phyloP scores from a whole-genome alignment of 1,284 basidiomycete species.

The Melampsora occidentalis region DNA sequence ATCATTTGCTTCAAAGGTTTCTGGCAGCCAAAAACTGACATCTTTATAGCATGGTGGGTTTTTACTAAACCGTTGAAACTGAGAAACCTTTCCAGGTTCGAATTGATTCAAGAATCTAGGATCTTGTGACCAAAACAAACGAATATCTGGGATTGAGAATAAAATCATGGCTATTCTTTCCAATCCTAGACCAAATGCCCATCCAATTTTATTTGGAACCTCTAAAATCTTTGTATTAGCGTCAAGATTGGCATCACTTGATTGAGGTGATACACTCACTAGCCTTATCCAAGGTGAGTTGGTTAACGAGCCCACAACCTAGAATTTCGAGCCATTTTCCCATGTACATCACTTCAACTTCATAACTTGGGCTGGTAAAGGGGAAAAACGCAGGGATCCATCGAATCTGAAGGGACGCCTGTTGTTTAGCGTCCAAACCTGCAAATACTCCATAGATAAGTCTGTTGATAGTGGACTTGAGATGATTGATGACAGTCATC shows the following conservation, averaged over 20 bases:
- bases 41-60: slow-evolving; percentile 41
- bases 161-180: slow-evolving; percentile 98
- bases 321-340: slow-evolving; percentile 96
- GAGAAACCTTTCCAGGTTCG: slow-evolving; percentile 67
- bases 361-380: slow-evolving; percentile 94
- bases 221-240: slow-evolving; percentile 57
- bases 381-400: slow-evolving; percentile 99
- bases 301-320: slow-evolving; percentile 86
- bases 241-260: neutral
- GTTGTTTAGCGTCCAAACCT: slow-evolving; percentile 54
- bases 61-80: slow-evolving; percentile 48
- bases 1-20: slow-evolving; percentile 85
- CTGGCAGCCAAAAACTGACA: slow-evolving; percentile 42
- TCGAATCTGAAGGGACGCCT: slow-evolving; percentile 72
- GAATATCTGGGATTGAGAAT: slow-evolving; percentile 94
- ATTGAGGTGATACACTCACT: slow-evolving; percentile 60
- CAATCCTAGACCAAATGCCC: slow-evolving; percentile 96
- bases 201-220: slow-evolving; percentile 78
- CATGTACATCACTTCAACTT: slow-evolving; percentile 94
- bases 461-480: slow-evolving; percentile 88
- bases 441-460: slow-evolving; percentile 77
- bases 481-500: slow-evolving; percentile 65
- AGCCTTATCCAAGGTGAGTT: slow-evolving; percentile 79
- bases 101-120: slow-evolving; percentile 86
- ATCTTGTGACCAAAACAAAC: slow-evolving; percentile 96